Conservation (phyloP, 768 basidiomycete species). For the Phanerochaete carnosa region DNA sequence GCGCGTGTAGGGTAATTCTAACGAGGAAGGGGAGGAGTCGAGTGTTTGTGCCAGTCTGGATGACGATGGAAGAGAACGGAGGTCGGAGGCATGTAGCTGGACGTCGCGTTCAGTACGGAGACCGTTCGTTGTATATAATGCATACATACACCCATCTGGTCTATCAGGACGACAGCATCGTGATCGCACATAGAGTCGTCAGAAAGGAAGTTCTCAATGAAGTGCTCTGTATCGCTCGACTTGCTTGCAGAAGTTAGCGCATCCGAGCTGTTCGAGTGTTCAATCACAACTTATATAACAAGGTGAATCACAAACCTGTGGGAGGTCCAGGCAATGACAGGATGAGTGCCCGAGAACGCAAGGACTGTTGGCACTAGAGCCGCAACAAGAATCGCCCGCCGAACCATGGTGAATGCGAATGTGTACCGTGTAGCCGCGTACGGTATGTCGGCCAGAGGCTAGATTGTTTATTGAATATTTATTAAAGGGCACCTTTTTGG, state of each 20-base stretch:
- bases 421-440: no score
- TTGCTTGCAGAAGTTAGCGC: constrained; percentile 30
- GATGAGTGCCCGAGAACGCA: constrained; percentile 61
- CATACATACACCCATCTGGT: constrained; percentile 67
- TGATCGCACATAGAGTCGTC: constrained; percentile 53
- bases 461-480: neutral
- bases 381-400: constrained; percentile 40
- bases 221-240: constrained; percentile 12
- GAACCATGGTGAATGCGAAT: constrained; percentile 37
- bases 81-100: constrained; percentile 76
- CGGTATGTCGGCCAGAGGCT: neutral
- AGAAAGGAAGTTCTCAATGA: constrained; percentile 44
- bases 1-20: constrained; percentile 62
- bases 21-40: constrained; percentile 45
- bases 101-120: neutral
- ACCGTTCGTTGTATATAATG: neutral
- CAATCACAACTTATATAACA: neutral
- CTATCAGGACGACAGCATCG: constrained; percentile 64
- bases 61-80: constrained; percentile 53
- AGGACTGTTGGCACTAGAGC: constrained; percentile 42
- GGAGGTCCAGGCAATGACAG: constrained; percentile 72
- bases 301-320: constrained; percentile 38
- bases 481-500: neutral
- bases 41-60: constrained; percentile 48
- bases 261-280: constrained; percentile 39